Evolutionary conservation across 2,329 filamentous ascomycete species (phyloP).

Genomic region (Colletotrichum kahawae): DNA sequence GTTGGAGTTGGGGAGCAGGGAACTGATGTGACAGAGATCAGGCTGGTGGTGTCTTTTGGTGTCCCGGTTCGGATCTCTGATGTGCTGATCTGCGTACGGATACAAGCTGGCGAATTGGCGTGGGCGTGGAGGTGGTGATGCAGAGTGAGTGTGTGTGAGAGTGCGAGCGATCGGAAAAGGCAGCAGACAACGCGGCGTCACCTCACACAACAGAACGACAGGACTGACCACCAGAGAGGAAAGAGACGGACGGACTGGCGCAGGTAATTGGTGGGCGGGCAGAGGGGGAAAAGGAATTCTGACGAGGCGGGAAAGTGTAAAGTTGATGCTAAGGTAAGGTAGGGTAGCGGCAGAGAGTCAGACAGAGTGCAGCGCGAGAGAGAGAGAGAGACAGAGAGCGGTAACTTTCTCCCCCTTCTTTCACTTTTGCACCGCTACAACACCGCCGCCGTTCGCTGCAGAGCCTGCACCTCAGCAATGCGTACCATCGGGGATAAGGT

Average conservation of each 20-base stretch:
- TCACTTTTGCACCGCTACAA: not conserved
- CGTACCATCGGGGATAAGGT: not conserved
- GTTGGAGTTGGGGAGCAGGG: not conserved
- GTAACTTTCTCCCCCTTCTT: not conserved
- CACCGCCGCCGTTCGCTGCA: not conserved
- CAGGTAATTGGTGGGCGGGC: not conserved
- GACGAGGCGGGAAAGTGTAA: slow-evolving; percentile 16
- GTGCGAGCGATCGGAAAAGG: not conserved
- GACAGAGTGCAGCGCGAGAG: not conserved
- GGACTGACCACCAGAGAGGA: not conserved
- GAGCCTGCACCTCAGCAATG: not conserved
- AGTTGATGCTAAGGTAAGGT: slow-evolving; percentile 9
- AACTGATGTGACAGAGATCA: not conserved
- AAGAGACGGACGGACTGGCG: not conserved
- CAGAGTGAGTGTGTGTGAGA: not conserved
- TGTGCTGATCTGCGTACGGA: not conserved
- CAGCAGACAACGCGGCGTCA: not conserved
- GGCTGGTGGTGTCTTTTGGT: not conserved
- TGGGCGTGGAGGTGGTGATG: not conserved
- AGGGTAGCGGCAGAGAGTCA: not conserved
- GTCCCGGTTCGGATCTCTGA: not conserved
- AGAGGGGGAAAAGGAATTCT: slow-evolving; percentile 4
- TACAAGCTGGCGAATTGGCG: not conserved
- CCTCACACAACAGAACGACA: not conserved
- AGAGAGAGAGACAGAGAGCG: not conserved